Evolutionary conservation across 2,329 filamentous ascomycete genomes (phyloP).

Genomic region (Fusarium papillatum): DNA sequence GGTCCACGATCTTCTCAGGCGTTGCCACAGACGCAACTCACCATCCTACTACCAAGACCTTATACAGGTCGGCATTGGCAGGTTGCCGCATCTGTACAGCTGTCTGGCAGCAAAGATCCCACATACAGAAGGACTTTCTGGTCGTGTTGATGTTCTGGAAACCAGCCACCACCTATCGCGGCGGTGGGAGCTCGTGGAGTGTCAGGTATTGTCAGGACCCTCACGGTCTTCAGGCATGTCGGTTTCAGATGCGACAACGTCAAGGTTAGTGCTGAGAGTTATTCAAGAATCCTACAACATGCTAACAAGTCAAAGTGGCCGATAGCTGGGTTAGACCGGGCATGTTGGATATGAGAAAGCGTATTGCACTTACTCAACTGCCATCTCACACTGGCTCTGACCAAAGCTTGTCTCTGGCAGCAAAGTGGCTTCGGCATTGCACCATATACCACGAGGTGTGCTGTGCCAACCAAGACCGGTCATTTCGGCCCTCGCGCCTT

Average conservation of each 20-base stretch:
- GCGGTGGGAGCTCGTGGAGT: background rate
- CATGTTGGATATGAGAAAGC: background rate
- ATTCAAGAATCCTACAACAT: background rate
- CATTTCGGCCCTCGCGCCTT: background rate
- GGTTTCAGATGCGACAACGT: background rate
- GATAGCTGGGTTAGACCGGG: background rate
- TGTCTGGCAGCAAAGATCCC: background rate
- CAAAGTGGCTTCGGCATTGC: background rate
- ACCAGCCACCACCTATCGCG: background rate
- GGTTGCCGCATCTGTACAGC: background rate
- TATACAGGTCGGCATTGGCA: background rate
- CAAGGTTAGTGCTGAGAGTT: background rate
- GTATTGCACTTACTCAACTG: background rate
- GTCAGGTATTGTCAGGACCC: background rate
- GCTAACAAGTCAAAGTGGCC: background rate
- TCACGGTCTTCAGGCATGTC: background rate
- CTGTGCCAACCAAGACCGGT: background rate
- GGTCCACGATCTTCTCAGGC: background rate
- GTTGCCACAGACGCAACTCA: background rate
- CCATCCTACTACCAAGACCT: background rate
- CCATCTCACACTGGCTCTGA: background rate
- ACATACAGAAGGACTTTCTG: background rate
- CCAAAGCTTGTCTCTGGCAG: background rate
- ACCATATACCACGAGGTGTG: background rate
- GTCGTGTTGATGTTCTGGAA: background rate